Base-by-base conservation (phyloP, 2,329 filamentous ascomycete species). In the Sordariomycetes sp. region DNA sequence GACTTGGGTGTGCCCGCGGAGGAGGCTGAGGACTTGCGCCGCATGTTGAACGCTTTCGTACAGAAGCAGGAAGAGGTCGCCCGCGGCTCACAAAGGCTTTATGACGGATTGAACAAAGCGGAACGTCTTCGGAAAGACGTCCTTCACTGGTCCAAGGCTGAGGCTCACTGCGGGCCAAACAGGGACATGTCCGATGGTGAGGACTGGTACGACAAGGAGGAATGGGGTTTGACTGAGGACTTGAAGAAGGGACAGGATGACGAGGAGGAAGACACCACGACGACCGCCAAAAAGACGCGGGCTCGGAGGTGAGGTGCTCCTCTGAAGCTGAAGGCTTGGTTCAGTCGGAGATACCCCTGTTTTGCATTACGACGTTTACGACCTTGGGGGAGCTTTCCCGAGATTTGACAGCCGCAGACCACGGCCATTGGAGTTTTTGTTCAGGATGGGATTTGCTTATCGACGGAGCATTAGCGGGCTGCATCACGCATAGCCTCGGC, bases 11-110 rank as follows among this genome's bases (percentile, higher is more conserved):
- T 93, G 3, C 83, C 84, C 1, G 67, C 77, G 14, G 59, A 66
- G 18, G 85, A 92, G 58, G 86, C 86, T 2, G 83, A 88, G 43
- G 83, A 92, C 39, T 78, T 85, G 28, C 76, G 85, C 38, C 72
- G 80, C 37, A 59, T 87, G 14, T 66, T 92, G 32, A 72, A 86
- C 43, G 62, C 85, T 9, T 90, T 86, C 51, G 77, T 90, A 18
- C 85, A 90, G 48, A 90, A 90, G 55, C 85, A 92, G 50, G 85
- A 92, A 48, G 85, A 92, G 53, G 76, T 90, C 3, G 80, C 83
- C 36, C 76, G 84, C 5, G 79, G 82, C 7, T 72, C 79, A 2
- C 70, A 74, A 36, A 72, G 70, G 39, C 64, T 92, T 32, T 79
- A 84, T 41, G 67, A 78, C 33, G 82, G 84, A 2, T 65, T 93